Conservation (phyloP, 2,329 filamentous ascomycete genomes). For the Alternaria triticimaculans region DNA sequence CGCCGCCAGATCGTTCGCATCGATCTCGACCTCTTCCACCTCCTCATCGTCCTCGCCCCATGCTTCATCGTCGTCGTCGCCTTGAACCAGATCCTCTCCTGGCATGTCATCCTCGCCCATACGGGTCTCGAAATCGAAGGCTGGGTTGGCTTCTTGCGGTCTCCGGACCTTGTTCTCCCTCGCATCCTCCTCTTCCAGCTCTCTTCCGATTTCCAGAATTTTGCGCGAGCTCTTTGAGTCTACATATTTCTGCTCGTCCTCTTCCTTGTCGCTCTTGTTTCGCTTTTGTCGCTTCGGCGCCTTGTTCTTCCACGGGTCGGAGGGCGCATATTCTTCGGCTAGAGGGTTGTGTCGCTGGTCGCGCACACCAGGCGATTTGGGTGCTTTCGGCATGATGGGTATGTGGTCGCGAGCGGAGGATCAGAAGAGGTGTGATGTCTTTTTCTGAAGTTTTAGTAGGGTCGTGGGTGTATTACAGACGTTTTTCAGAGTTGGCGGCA, state of each 20-base stretch:
- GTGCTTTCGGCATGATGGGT: constrained; percentile 77
- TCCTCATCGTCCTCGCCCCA: constrained; percentile 84
- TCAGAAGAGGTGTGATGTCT: too few species aligned
- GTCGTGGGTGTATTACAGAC: background rate
- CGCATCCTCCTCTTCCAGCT: constrained; percentile 83
- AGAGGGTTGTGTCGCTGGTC: constrained; percentile 86
- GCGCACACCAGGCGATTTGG: constrained; percentile 61
- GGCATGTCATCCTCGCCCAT: constrained; percentile 61
- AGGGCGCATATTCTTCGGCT: constrained; percentile 82
- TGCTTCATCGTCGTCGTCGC: constrained; percentile 61
- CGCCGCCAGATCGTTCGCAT: constrained; percentile 85
- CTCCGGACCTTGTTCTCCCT: constrained; percentile 54
- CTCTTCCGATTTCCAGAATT: constrained; percentile 88
- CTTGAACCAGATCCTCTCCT: constrained; percentile 58
- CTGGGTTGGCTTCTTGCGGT: constrained; percentile 60
- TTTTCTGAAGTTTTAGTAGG: background rate
- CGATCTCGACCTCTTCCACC: constrained; percentile 75
- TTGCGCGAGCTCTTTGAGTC: constrained; percentile 87
- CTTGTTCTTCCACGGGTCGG: constrained; percentile 73
- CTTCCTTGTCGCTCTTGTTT: constrained; percentile 58
- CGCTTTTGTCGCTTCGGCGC: constrained; percentile 68
- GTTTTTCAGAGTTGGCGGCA: background rate
- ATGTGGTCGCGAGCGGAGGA: background rate
- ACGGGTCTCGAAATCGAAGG: constrained; percentile 82
- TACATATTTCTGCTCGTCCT: constrained; percentile 73